phyloP scores from a whole-genome alignment of 148 eudicot genomes.

The Silene conica region DNA sequence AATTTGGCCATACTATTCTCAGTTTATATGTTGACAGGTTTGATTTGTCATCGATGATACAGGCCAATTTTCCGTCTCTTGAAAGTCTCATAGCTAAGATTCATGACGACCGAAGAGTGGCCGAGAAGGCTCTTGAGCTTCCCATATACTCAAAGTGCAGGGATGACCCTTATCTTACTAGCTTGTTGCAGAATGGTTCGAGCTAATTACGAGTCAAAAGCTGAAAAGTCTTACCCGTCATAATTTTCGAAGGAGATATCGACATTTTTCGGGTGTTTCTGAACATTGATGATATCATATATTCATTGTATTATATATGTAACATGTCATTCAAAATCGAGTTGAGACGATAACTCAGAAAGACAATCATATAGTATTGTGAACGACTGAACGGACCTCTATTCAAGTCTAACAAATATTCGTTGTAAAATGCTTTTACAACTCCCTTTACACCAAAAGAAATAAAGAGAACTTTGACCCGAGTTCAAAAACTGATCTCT shows the following conservation, averaged over 20 bases:
- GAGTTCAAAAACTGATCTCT: too few relatives aligned
- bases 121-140: slow-evolving; percentile 80
- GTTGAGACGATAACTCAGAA: background rate
- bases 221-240: background rate
- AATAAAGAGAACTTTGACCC: too few relatives aligned
- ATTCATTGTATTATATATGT: too few relatives aligned
- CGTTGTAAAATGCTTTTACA: too few relatives aligned
- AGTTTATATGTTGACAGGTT: background rate
- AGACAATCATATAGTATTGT: too few relatives aligned
- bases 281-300: too few relatives aligned
- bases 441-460: too few relatives aligned
- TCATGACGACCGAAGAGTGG: slow-evolving; percentile 57
- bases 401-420: too few relatives aligned
- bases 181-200: slow-evolving; percentile 5
- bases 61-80: slow-evolving; percentile 72
- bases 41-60: slow-evolving; percentile 8
- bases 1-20: slow-evolving; percentile 1
- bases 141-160: slow-evolving; percentile 56
- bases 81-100: slow-evolving; percentile 67
- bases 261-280: background rate
- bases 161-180: slow-evolving; percentile 52
- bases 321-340: background rate
- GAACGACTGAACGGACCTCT: too few relatives aligned
- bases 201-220: background rate
- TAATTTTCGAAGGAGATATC: background rate